Percentiles rank a stretch among this genome's conserved stretches.
Evolutionary conservation across 1,284 basidiomycete genomes (phyloP).

Genomic region (Anthracocystis walkeri): DNA sequence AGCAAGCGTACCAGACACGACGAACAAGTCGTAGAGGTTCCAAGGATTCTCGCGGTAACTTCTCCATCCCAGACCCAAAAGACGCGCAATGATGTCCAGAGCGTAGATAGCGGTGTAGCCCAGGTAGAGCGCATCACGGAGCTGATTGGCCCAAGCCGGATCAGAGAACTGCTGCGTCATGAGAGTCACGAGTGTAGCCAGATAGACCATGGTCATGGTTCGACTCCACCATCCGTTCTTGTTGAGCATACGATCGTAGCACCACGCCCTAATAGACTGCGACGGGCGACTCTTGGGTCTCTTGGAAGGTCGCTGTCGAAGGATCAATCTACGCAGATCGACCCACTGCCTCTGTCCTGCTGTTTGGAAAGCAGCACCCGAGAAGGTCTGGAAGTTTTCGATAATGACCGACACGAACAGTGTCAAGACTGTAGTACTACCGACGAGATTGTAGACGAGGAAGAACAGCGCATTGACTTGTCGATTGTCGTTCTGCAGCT

Average conservation of each 20-base stretch:
- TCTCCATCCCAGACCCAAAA: constrained; percentile 84
- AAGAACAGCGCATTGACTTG: constrained; percentile 84
- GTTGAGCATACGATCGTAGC: constrained; percentile 86
- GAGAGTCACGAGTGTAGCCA: constrained; percentile 85
- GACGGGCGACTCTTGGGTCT: constrained; percentile 77
- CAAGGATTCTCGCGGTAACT: constrained; percentile 85
- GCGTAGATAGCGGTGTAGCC: constrained; percentile 80
- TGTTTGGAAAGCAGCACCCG: constrained; percentile 79
- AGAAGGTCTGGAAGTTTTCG: constrained; percentile 87
- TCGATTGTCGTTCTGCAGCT: constrained; percentile 59
- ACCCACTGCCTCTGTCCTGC: constrained; percentile 95
- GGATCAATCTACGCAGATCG: constrained; percentile 88
- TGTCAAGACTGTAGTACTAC: constrained; percentile 80
- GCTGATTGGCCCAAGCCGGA: constrained; percentile 74
- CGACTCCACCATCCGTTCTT: constrained; percentile 96
- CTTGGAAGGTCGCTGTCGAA: constrained; percentile 86
- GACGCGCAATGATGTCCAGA: constrained; percentile 81
- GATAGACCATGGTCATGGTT: constrained; percentile 83
- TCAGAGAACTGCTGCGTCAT: constrained; percentile 86
- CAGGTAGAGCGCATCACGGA: constrained; percentile 84
- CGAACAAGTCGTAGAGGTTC: constrained; percentile 89
- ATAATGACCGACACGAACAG: constrained; percentile 84
- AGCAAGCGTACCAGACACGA: constrained; percentile 83
- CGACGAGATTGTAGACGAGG: constrained; percentile 90
- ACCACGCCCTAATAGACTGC: constrained; percentile 80